A percentile compares a stretch with the other conserved stretches of the same genome.
Conservation (phyloP, 2,329 filamentous ascomycete species). For the Pseudodiploospora longispora region DNA sequence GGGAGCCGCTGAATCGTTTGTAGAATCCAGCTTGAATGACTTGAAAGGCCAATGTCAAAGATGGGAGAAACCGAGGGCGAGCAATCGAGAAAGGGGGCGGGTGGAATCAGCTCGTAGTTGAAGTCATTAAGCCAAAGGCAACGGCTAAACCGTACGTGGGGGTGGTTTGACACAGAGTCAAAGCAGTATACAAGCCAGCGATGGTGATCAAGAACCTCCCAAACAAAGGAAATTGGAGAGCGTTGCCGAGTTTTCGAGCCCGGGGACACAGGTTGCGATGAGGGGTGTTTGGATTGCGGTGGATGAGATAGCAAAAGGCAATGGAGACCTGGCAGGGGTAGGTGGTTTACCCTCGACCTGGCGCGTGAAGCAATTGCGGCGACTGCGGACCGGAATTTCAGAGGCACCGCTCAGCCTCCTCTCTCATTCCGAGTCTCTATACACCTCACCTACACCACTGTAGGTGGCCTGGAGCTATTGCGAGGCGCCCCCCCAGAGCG, state of each 20-base stretch:
- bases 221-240: conserved; percentile 8
- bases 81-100: conserved; percentile 8
- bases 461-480: too few relatives aligned
- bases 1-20: conserved; percentile 24
- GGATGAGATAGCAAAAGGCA: conserved; percentile 1
- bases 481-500: too few relatives aligned
- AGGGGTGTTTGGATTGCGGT: conserved; percentile 4
- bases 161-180: conserved; percentile 4
- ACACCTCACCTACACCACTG: too few relatives aligned
- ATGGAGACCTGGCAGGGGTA: conserved; percentile 6
- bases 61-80: conserved; percentile 12
- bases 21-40: conserved; percentile 43
- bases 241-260: neutral
- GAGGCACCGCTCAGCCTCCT: conserved; percentile 13
- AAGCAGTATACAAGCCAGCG: conserved; percentile 1
- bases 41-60: conserved; percentile 3
- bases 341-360: neutral
- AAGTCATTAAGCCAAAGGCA: conserved; percentile 18
- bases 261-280: conserved; percentile 1
- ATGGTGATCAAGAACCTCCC: neutral
- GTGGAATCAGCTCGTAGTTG: conserved; percentile 12
- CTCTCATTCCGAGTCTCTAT: too few relatives aligned
- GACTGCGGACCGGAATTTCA: conserved; percentile 22
- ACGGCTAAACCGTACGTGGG: neutral
- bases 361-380: conserved; percentile 9